Conservation (phyloP, 2,329 filamentous ascomycete species). For the Cadophora sp. region DNA sequence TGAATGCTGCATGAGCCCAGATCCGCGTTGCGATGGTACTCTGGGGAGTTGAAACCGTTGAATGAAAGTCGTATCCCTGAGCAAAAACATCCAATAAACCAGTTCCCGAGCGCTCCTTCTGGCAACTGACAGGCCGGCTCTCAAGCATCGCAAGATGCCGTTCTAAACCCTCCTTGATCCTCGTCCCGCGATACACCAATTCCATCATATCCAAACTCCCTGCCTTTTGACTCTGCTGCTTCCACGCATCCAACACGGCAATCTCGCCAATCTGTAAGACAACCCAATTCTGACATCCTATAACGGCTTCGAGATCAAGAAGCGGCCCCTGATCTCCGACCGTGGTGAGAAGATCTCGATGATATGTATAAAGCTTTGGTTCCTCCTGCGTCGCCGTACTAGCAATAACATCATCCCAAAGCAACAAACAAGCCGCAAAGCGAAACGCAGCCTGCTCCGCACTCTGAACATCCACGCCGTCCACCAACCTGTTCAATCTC, state of each 20-base stretch:
- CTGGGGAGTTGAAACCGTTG: background rate
- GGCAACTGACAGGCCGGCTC: background rate
- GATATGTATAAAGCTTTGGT: background rate
- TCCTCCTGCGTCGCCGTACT: background rate
- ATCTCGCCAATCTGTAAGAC: background rate
- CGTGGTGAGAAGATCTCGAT: background rate
- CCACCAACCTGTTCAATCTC: background rate
- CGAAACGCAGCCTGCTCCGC: background rate
- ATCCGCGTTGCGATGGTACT: background rate
- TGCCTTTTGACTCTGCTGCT: background rate
- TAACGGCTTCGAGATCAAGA: background rate
- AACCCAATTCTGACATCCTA: background rate
- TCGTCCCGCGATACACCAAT: background rate
- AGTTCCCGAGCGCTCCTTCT: background rate
- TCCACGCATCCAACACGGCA: background rate
- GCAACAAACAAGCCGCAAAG: background rate
- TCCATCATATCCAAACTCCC: background rate
- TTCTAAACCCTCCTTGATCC: background rate
- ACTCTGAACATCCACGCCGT: background rate
- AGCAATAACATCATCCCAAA: background rate
- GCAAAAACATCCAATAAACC: background rate
- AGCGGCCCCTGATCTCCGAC: background rate
- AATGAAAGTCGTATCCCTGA: background rate
- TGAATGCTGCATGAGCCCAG: background rate
- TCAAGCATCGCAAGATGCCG: background rate